phyloP scores from a whole-genome alignment of 2,329 filamentous ascomycete genomes.

The Colletotrichum sp. region DNA sequence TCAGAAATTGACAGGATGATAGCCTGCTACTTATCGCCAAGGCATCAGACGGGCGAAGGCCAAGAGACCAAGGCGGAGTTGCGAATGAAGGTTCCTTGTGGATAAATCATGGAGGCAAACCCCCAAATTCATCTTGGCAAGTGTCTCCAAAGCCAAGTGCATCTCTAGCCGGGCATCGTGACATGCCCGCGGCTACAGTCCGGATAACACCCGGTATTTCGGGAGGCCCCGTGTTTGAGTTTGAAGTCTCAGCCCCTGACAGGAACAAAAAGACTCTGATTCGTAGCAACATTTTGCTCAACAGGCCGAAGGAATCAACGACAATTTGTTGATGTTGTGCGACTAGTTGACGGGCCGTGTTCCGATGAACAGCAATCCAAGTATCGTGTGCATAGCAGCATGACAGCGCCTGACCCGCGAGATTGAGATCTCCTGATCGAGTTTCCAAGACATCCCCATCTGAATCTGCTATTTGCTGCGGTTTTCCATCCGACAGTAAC shows the following conservation, averaged over 20 bases:
- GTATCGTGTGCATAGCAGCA: neutral
- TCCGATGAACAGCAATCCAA: neutral
- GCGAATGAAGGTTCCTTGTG: neutral
- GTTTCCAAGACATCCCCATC: neutral
- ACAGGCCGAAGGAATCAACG: no score
- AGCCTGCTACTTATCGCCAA: neutral
- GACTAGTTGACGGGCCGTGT: neutral
- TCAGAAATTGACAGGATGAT: neutral
- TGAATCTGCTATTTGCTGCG: neutral
- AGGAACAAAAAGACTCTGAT: neutral
- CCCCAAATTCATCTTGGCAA: neutral
- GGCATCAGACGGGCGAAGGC: neutral
- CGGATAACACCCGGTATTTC: neutral
- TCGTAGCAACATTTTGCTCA: neutral
- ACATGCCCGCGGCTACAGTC: neutral
- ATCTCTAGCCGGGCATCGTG: neutral
- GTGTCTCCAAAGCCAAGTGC: neutral
- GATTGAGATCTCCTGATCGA: neutral
- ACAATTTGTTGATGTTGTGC: neutral
- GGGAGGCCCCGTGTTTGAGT: neutral
- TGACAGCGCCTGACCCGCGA: neutral
- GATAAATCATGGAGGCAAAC: neutral
- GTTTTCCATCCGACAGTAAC: neutral
- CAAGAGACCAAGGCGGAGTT: neutral
- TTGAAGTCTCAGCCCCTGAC: neutral